phyloP scores from a whole-genome alignment of 208 protist species.

The Crithidia mellificae region DNA sequence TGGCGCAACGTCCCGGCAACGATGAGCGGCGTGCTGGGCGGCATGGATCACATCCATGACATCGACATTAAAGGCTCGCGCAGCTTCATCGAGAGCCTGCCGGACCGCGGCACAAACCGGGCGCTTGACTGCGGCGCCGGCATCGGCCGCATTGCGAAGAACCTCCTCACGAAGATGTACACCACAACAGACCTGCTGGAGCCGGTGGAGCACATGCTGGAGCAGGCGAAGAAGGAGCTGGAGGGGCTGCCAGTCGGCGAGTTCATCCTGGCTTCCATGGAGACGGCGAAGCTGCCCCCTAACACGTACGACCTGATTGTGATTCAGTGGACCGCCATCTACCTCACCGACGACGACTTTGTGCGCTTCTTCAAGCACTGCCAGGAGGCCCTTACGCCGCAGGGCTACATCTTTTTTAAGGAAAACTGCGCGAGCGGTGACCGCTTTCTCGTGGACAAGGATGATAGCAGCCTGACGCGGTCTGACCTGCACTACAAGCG shows the following conservation, averaged over 20 bases:
- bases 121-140: constrained; percentile 91
- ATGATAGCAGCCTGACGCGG: constrained; percentile 89
- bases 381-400: constrained; percentile 65
- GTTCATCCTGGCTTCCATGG: constrained; percentile 85
- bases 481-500: constrained; percentile 86
- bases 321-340: constrained; percentile 94
- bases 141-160: constrained; percentile 89
- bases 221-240: constrained; percentile 82
- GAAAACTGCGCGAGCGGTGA: constrained; percentile 74
- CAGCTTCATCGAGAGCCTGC: constrained; percentile 68
- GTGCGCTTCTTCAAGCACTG: constrained; percentile 81
- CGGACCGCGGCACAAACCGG: constrained; percentile 52
- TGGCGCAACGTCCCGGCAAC: constrained; percentile 86
- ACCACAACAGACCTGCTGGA: constrained; percentile 81
- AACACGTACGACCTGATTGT: constrained; percentile 89
- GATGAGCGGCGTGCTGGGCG: constrained; percentile 90
- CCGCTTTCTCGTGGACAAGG: constrained; percentile 84
- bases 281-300: constrained; percentile 55
- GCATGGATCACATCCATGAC: constrained; percentile 78
- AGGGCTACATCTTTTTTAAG: constrained; percentile 93
- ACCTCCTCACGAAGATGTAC: constrained; percentile 74
- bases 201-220: constrained; percentile 85
- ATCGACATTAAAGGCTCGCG: constrained; percentile 69
- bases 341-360: constrained; percentile 92
- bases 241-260: constrained; percentile 65